phyloP scores from a whole-genome alignment of 1,284 basidiomycete species.

The Sphaerobolus stellatus region DNA sequence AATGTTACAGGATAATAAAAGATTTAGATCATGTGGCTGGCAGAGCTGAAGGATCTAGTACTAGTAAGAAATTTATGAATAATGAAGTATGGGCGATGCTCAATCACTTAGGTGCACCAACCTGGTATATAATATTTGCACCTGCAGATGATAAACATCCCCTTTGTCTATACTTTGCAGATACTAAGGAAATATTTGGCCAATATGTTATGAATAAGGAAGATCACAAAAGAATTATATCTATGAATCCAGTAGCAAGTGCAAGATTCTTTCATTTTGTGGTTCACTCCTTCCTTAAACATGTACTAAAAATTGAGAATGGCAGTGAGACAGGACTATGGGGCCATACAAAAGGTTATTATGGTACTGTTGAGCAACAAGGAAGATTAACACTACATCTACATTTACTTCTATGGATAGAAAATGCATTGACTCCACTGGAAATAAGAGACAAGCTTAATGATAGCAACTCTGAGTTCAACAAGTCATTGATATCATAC shows the following conservation, averaged over 20 bases:
- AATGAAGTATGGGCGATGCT: background rate
- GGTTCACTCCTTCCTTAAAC: slow-evolving; percentile 29
- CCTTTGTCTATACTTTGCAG: slow-evolving; percentile 32
- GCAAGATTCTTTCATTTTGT: slow-evolving; percentile 34
- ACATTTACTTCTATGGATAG: slow-evolving; percentile 14
- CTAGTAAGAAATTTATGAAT: slow-evolving; percentile 32
- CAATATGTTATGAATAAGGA: background rate
- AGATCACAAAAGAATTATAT: slow-evolving; percentile 20
- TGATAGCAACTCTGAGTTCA: background rate
- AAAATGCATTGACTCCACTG: slow-evolving; percentile 10
- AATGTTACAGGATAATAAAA: slow-evolving; percentile 33
- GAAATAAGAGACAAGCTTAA: slow-evolving; percentile 7
- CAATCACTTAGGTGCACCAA: slow-evolving; percentile 37
- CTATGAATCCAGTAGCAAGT: slow-evolving; percentile 32
- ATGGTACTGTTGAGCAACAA: slow-evolving; percentile 17
- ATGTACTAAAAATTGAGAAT: slow-evolving; percentile 28
- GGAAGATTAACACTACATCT: slow-evolving; percentile 12
- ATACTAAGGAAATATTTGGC: slow-evolving; percentile 13
- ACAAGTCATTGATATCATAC: background rate
- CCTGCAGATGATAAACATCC: slow-evolving; percentile 32
- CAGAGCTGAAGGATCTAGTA: slow-evolving; percentile 32
- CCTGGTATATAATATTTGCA: slow-evolving; percentile 39
- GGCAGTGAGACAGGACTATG: slow-evolving; percentile 14
- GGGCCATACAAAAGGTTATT: slow-evolving; percentile 13
- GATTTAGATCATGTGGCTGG: slow-evolving; percentile 35